Conservation (phyloP, 2,329 filamentous ascomycete species). For the Fusarium agapanthi region DNA sequence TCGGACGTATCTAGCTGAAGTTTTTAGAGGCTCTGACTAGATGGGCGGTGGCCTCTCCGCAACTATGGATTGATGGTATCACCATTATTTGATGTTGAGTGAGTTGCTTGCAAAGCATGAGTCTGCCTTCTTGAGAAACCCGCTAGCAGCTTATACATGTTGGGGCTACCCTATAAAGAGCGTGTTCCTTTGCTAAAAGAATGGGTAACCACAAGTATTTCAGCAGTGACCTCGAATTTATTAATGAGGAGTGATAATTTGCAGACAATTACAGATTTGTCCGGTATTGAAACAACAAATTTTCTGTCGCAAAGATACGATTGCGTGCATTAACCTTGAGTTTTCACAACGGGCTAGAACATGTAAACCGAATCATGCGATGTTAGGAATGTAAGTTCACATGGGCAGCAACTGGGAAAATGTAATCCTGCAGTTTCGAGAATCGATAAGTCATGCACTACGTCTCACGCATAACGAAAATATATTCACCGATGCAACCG, state of each 20-base stretch:
- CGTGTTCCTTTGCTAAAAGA: background rate
- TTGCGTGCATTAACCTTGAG: too few species aligned
- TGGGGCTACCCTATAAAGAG: background rate
- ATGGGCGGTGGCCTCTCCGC: fast-evolving
- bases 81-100: background rate
- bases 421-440: too few species aligned
- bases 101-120: background rate
- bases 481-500: too few species aligned
- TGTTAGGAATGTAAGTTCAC: too few species aligned
- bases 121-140: background rate
- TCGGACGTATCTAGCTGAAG: background rate
- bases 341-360: too few species aligned
- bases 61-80: too few species aligned
- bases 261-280: background rate
- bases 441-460: too few species aligned
- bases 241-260: fast-evolving
- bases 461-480: too few species aligned
- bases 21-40: background rate
- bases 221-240: background rate
- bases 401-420: too few species aligned
- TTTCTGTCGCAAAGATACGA: too few species aligned
- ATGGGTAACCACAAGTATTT: background rate
- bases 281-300: background rate
- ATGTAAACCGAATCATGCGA: too few species aligned
- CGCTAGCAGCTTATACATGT: fast-evolving